phyloP scores from a whole-genome alignment of 1,139 yeast species.

The Kodamaea ohmeri region DNA sequence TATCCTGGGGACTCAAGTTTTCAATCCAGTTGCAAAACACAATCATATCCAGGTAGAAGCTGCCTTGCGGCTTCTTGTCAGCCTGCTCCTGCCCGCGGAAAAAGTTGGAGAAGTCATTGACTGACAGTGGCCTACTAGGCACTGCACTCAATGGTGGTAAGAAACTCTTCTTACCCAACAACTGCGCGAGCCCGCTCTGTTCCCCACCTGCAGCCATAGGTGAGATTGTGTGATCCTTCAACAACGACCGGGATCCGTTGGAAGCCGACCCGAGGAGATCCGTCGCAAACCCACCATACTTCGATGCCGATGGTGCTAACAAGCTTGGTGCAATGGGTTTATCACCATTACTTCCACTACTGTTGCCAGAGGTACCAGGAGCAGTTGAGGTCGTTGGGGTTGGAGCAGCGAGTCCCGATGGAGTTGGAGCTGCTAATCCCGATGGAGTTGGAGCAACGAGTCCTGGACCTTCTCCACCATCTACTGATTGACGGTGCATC shows the following conservation, averaged over 20 bases:
- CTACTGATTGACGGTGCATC: constrained; percentile 15
- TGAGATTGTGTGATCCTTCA: constrained; percentile 24
- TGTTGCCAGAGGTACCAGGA: background rate
- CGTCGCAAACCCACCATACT: constrained; percentile 19
- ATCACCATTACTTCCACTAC: constrained; percentile 2
- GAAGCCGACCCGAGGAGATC: constrained; percentile 16
- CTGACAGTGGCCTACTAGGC: constrained; percentile 45
- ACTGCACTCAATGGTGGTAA: constrained; percentile 25
- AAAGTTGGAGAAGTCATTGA: constrained; percentile 38
- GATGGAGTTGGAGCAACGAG: too few species aligned
- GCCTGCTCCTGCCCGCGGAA: constrained; percentile 22
- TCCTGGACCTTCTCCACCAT: background rate
- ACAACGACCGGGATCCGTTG: constrained; percentile 16
- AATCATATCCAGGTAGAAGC: constrained; percentile 44
- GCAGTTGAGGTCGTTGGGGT: too few species aligned
- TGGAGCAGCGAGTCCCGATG: too few species aligned
- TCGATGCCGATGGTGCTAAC: constrained; percentile 25
- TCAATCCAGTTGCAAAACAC: constrained; percentile 61
- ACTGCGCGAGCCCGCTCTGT: constrained; percentile 14
- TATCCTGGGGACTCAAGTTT: constrained; percentile 54
- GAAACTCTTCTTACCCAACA: constrained; percentile 15
- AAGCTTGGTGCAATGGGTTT: constrained; percentile 16
- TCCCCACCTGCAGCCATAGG: constrained; percentile 19
- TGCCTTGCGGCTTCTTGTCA: constrained; percentile 14
- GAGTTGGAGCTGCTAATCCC: too few species aligned